Evolutionary conservation across 768 basidiomycete genomes (phyloP).

Genomic region (Leucosporidium scottii): DNA sequence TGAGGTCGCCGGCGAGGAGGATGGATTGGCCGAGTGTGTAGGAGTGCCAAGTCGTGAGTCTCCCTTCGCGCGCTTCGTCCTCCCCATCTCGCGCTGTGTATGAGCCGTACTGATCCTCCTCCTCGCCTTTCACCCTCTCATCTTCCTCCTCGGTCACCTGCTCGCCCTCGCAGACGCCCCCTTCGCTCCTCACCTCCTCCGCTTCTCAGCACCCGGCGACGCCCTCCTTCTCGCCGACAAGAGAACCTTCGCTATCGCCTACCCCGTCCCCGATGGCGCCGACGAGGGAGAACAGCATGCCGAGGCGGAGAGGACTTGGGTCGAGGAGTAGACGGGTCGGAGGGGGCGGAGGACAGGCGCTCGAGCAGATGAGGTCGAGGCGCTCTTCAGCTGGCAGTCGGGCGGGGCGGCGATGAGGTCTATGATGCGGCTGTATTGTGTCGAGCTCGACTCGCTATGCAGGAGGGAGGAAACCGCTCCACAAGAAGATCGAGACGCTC

Average conservation of each 20-base stretch:
- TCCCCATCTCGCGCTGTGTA: too few species aligned
- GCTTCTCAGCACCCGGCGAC: not conserved
- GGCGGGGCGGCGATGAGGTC: too few species aligned
- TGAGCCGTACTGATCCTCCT: not conserved
- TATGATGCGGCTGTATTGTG: not conserved
- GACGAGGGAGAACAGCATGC: slow-evolving; percentile 15
- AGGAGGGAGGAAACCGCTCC: slow-evolving; percentile 84
- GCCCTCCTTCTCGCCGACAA: slow-evolving; percentile 1
- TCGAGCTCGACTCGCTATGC: slow-evolving; percentile 50
- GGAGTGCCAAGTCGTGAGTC: slow-evolving; percentile 12
- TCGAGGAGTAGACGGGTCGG: not conserved
- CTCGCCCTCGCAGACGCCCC: not conserved
- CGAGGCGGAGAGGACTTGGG: slow-evolving; percentile 9
- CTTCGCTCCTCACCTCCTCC: not conserved
- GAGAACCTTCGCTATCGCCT: slow-evolving; percentile 21
- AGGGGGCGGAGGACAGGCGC: not conserved
- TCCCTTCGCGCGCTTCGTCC: too few species aligned
- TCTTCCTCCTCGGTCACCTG: too few species aligned
- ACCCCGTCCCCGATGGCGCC: slow-evolving; percentile 5
- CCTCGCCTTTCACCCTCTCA: not conserved
- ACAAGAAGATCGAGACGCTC: slow-evolving; percentile 59
- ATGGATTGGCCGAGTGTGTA: slow-evolving; percentile 2
- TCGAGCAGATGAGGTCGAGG: too few species aligned
- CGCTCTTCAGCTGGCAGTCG: not conserved
- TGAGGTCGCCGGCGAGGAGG: not conserved